These are phyloP conservation scores for Schoenoplectus triqueter DNA, from an alignment of 202 grass and related monocot species.

Conservation along the genomic window DNA sequence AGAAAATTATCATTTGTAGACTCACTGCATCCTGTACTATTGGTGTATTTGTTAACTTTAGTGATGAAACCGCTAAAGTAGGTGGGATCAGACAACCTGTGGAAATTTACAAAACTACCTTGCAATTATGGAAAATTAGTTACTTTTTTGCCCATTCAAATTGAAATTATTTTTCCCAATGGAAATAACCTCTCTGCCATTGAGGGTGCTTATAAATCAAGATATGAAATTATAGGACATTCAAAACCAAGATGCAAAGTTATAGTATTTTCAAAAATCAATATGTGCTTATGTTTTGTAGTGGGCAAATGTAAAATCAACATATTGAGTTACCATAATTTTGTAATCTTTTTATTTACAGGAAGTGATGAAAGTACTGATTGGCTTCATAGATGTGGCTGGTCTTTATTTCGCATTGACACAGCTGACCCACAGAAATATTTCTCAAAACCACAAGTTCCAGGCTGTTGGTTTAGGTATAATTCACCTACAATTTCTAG, in stretches of 20 bases:
- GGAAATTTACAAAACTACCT: not conserved
- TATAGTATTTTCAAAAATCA: not conserved
- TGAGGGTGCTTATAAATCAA: not conserved
- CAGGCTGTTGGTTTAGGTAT: slow-evolving; percentile 97
- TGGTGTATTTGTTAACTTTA: not conserved
- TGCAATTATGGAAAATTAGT: not conserved
- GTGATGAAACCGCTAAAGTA: not conserved
- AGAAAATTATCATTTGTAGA: not conserved
- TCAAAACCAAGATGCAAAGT: slow-evolving; percentile 16
- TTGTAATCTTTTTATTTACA: slow-evolving; percentile 45
- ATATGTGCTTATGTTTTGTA: not conserved
- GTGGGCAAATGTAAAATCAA: not conserved
- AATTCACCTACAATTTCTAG: slow-evolving; percentile 33
- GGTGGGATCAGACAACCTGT: not conserved
- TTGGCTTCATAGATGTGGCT: slow-evolving; percentile 95
- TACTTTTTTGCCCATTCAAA: not conserved
- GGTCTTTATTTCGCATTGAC: slow-evolving; percentile 97
- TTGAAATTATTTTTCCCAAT: slow-evolving; percentile 9
- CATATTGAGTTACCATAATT: slow-evolving; percentile 30
- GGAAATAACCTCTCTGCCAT: not conserved
- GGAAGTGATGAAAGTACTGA: slow-evolving; percentile 91
- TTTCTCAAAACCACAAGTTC: slow-evolving; percentile 98
- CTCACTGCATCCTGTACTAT: not conserved
- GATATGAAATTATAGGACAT: not conserved
- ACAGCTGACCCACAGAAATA: slow-evolving; percentile 96